Evolutionary conservation across 441 rosid species (phyloP), one percentile per base, ranked within the genome.

Genomic region (Corymbia citriodora): DNA sequence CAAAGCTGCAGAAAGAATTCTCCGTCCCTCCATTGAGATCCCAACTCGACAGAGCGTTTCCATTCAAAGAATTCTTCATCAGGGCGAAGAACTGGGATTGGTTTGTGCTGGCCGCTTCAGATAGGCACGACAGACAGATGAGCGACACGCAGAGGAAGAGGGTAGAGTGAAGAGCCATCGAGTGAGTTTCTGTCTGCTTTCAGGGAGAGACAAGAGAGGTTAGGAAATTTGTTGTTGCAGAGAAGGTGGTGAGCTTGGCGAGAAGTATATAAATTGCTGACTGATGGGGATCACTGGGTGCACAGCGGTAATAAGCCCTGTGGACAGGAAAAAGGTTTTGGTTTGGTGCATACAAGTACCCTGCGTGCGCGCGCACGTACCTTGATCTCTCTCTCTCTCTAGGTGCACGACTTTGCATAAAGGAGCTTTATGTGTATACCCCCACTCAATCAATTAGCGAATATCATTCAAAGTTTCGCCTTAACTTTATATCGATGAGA

Each of bases 351-450:
- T 79, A 79, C 85, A 23, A 79, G 85, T 40, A 45, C 52, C 85
- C 85, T 45, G 52, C 85, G 52, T 16, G 52, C 85, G 85, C 85
- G n/a, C 85, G 85, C 85, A 45, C 85, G 85, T 79, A 45, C 85
- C 10, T 45, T 90, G 92, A 83, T 90, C 93, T 89, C 89, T 91
- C 87, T 53, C 45, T 40, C 45, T 40, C 45, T 40, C 45, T 40
- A 91, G 90, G 92, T 92, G 94, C 95, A 91, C 93, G 92, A 94
- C 94, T 94, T 93, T 94, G 91, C 94, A 92, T 94, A 96, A 96
- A 97, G 98, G 93, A 86, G 93, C 97, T 96, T 96, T 95, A 90
- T 52, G 93, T 93, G 94, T 93, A 94, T 95, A 93, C 98, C 72
- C 97, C 97, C 96, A 93, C 95, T 88, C 91, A 89, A 92, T 91